Evolutionary conservation across 2,329 filamentous ascomycete species (phyloP), one percentile per base, ranked within the genome.

Genomic region (Fusarium sp.): DNA sequence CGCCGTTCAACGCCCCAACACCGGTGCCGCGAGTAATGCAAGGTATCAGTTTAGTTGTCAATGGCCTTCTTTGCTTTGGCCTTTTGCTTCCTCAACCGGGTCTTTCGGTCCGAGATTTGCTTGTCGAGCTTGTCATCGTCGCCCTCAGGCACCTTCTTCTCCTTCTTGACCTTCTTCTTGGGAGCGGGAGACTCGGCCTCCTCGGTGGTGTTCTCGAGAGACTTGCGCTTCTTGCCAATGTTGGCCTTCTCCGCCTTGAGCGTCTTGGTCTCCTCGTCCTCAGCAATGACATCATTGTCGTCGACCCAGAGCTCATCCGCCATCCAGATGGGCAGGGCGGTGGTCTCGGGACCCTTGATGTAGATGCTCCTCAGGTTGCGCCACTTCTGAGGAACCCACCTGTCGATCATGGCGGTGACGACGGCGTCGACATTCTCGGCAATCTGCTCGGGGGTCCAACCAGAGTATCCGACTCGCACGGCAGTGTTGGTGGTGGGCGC

Each of bases 261-360:
- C 11, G 85, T 84, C 82, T 86, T 87, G 77, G 85, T 80, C 76
- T 87, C 87, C 68, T 87, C 85, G 41, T 88, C 86, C 73, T 88
- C 85, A 39, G 97, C 86, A 8, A 98, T 91, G 80, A 93, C 90
- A 72, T 94, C 92, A 71, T 91, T 88, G 69, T 92, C 90, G 75
- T 97, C 94, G 18, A 92, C 84, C 95, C 97, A 99, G 74, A 99
- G 88, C 87, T 98, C 95, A 77, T 95, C 93, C 6, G 96, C 94
- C 81, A 98, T 86, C 94, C 95, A 99, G 81, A 99, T 92, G n/a
- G 97, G 97, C 80, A 99, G 88, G 10, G 96, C 93, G 71, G 92
- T 93, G 6, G 96, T 98, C 80, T 94, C 92, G 31, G 94, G 93
- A 4, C 95, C 94, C 88, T 98, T 99, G 87, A 99, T 88, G 83